These are phyloP conservation scores for Paraconiothyrium brasiliense DNA, from an alignment of 2,329 filamentous ascomycete genomes.

Conservation along the genomic window DNA sequence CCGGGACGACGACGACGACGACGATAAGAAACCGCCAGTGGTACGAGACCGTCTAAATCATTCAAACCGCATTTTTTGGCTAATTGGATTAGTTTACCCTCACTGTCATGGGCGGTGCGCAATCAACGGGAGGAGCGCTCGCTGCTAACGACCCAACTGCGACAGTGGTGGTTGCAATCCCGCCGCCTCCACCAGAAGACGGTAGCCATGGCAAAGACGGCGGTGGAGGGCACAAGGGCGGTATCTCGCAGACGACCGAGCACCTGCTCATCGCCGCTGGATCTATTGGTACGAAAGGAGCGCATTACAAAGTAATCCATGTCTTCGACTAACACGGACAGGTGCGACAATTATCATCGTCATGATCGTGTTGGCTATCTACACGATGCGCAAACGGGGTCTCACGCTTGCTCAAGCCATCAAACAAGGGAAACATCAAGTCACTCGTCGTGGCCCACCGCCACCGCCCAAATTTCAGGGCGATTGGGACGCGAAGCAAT, in stretches of 20 bases:
- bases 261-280: conserved; percentile 53
- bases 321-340: conserved; percentile 29
- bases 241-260: conserved; percentile 50
- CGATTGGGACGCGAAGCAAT: conserved; percentile 37
- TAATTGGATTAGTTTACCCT: conserved; percentile 38
- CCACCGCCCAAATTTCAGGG: conserved; percentile 32
- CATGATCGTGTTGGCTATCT: conserved; percentile 47
- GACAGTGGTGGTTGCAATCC: conserved; percentile 36
- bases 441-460: conserved; percentile 33
- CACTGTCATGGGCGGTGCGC: conserved; percentile 25
- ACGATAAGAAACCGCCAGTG: conserved; percentile 27
- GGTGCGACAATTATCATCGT: conserved; percentile 51
- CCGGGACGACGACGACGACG: conserved; percentile 25
- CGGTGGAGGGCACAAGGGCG: conserved; percentile 22
- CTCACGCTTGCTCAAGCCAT: conserved; percentile 42
- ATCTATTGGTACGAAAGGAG: conserved; percentile 45
- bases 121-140: conserved; percentile 29
- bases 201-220: background rate
- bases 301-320: background rate
- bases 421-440: conserved; percentile 34
- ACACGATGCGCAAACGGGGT: conserved; percentile 51
- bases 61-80: conserved; percentile 8
- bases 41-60: conserved; percentile 28
- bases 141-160: conserved; percentile 36
- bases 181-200: conserved; percentile 28